These are phyloP conservation scores for Mycena chlorophos DNA, from an alignment of 768 basidiomycete genomes.

Conservation along the genomic window DNA sequence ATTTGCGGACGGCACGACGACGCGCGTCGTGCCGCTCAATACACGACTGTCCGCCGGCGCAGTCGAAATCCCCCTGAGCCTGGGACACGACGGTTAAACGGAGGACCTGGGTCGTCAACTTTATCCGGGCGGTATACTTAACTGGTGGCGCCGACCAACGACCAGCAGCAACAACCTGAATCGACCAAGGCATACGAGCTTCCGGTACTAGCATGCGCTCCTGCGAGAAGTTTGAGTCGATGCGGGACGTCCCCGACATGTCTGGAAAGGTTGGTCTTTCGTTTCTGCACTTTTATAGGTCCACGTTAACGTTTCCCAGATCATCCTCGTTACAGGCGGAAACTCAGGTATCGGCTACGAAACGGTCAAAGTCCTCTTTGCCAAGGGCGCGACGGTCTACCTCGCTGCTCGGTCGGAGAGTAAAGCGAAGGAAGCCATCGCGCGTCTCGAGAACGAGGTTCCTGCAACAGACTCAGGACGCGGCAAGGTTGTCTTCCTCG, in stretches of 20 bases:
- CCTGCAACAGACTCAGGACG: background rate
- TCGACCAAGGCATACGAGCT: too few species aligned
- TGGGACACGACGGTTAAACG: too few species aligned
- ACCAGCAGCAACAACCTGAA: too few species aligned
- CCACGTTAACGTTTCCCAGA: conserved; percentile 4
- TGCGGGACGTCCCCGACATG: conserved; percentile 32
- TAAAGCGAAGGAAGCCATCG: conserved; percentile 25
- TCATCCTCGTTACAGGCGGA: conserved; percentile 15
- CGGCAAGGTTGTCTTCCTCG: conserved; percentile 27
- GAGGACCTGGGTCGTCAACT: too few species aligned
- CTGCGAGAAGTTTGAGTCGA: conserved; percentile 1
- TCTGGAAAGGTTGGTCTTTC: conserved; percentile 31
- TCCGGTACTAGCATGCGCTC: background rate
- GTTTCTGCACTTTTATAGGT: conserved; percentile 20
- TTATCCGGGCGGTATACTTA: too few species aligned
- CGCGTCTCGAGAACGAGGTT: conserved; percentile 25
- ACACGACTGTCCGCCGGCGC: too few species aligned
- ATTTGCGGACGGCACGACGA: too few species aligned
- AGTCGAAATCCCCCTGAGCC: too few species aligned
- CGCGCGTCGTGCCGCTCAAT: too few species aligned
- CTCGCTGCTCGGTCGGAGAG: conserved; percentile 29
- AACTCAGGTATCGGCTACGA: conserved; percentile 25
- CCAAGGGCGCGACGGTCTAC: conserved; percentile 32
- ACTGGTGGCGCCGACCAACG: too few species aligned
- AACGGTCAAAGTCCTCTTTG: conserved; percentile 29